Evolutionary conservation across 2,329 filamentous ascomycete species (phyloP), one percentile per base, ranked within the genome.

Genomic region (Aspergillus sp.): DNA sequence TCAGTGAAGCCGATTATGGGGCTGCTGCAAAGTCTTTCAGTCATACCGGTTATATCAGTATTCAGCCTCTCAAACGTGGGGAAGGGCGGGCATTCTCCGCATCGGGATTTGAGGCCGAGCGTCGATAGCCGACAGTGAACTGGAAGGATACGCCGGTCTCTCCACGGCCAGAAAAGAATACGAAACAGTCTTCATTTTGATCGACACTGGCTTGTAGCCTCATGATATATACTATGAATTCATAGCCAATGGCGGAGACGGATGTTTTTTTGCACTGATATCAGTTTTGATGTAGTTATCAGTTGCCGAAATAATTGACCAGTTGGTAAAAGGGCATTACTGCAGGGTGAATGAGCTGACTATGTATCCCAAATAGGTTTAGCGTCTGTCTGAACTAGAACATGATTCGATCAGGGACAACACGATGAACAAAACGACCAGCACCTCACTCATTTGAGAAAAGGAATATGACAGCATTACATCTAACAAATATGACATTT

Each of bases 1-100:
- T 64, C 59, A 60, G 70, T 51, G 68, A 70, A 70, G 58, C 28
- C 9, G 30, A 23, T 23, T 6, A 36, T 47, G 28, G 17, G 17
- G 30, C 25, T 45, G 15, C 6, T 23, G 9, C 32, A 36, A 36
- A 36, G 32, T 3, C 10, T 13, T 13, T 5, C 32, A 36, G 12
- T 13, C 12, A 13, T 19, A 45, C 23, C 19, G 23, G 41, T n/a
- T 19, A 45, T 45, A 12, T 45, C 10, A 36, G 15, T 50, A 58
- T 54, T 48, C 43, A 28, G 32, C 50, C 51, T 21, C 21, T 5
- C n/a, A 30, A 32, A 48, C 57, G 54, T 62, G 60, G 57, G 60
- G 60, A 36, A 28, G 12, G 50, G 36, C 60, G 60, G 57, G 57
- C 57, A 57, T 62, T 19, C 60, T 62, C 60, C 60, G 60, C 25